Conservation (phyloP, 2,329 filamentous ascomycete genomes). For the Monosporascus sp. region DNA sequence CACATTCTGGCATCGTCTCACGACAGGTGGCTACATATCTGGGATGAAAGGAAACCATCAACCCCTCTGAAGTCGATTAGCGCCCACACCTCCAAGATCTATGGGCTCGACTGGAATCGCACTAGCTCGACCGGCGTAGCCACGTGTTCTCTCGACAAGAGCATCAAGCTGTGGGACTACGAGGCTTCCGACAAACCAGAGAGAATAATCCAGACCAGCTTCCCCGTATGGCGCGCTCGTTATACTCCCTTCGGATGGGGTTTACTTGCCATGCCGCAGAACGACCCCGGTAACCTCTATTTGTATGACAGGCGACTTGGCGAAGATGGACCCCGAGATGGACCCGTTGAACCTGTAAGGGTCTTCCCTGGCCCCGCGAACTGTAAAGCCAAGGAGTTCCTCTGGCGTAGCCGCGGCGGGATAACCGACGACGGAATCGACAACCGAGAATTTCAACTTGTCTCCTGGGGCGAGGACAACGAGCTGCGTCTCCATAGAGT, state of each 20-base stretch:
- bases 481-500: constrained; percentile 74
- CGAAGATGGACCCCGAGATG: constrained; percentile 39
- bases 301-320: constrained; percentile 66
- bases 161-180: constrained; percentile 92
- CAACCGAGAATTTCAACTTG: constrained; percentile 83
- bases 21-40: constrained; percentile 80
- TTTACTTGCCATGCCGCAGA: constrained; percentile 85
- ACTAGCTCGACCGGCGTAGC: constrained; percentile 66
- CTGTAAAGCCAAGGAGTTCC: constrained; percentile 79
- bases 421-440: constrained; percentile 66
- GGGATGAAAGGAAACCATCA: constrained; percentile 79
- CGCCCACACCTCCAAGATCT: constrained; percentile 89
- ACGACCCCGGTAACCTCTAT: constrained; percentile 77
- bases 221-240: constrained; percentile 84
- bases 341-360: constrained; percentile 43
- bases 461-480: constrained; percentile 88
- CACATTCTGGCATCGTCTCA: constrained; percentile 87
- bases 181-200: constrained; percentile 59
- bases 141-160: constrained; percentile 87
- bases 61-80: constrained; percentile 77
- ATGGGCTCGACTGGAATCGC: constrained; percentile 91
- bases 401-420: constrained; percentile 76
- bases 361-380: constrained; percentile 58
- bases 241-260: constrained; percentile 88
- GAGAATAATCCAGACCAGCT: constrained; percentile 73